Evolutionary conservation across 2,329 filamentous ascomycete species (phyloP).

Genomic region (Mariannaea sp.): DNA sequence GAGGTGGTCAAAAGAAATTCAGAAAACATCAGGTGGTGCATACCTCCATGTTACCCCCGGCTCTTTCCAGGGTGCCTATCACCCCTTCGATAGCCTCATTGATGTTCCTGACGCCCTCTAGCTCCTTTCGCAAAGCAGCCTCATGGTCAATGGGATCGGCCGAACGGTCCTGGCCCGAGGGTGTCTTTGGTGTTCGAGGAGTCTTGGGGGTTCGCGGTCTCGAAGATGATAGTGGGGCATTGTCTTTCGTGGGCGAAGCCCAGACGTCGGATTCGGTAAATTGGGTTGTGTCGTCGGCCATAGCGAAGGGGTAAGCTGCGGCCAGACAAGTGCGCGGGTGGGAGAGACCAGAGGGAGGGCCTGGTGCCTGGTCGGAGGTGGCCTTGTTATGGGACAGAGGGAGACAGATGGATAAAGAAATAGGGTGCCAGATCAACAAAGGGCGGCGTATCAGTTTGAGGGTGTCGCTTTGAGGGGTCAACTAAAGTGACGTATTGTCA

Average conservation of each 20-base stretch:
- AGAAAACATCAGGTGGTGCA: conserved; percentile 11
- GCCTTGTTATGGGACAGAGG: conserved; percentile 9
- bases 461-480: conserved; percentile 11
- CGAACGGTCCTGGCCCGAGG: conserved; percentile 45
- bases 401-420: background rate
- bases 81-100: conserved; percentile 86
- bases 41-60: conserved; percentile 79
- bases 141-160: conserved; percentile 67
- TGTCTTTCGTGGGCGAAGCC: conserved; percentile 49
- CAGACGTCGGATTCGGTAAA: conserved; percentile 56
- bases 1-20: background rate
- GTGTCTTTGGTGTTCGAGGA: conserved; percentile 55
- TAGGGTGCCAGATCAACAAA: conserved; percentile 11
- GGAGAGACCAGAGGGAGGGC: conserved; percentile 9
- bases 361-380: conserved; percentile 10
- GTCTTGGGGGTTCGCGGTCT: conserved; percentile 47
- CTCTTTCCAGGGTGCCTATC: conserved; percentile 71
- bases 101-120: conserved; percentile 82
- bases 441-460: conserved; percentile 10
- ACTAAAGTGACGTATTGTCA: conserved; percentile 6
- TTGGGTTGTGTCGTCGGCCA: conserved; percentile 51
- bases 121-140: conserved; percentile 73
- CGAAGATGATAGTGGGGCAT: conserved; percentile 35
- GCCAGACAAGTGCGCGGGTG: background rate
- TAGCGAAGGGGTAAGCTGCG: conserved; percentile 33